These are phyloP conservation scores for Apiospora phragmitis DNA, from an alignment of 2,329 filamentous ascomycete species.

Conservation along the genomic window DNA sequence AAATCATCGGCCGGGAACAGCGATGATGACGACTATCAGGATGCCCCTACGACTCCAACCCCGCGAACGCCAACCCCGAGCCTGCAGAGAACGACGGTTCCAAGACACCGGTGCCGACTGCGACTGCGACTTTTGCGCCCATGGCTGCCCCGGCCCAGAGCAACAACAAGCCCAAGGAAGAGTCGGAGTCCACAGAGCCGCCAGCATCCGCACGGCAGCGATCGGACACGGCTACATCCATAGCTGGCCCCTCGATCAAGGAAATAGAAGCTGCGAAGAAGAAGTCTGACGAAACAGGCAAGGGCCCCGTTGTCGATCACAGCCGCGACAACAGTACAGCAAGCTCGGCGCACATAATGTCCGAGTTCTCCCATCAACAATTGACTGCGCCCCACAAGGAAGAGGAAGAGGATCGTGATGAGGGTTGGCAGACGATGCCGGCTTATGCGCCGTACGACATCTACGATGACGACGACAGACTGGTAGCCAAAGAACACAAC, in stretches of 20 bases:
- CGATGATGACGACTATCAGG: conserved; percentile 41
- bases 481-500: conserved; percentile 78
- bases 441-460: conserved; percentile 90
- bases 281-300: conserved; percentile 21
- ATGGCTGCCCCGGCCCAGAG: conserved; percentile 12
- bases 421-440: conserved; percentile 90
- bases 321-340: conserved; percentile 41
- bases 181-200: neutral
- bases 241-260: conserved; percentile 31
- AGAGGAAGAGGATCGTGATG: conserved; percentile 61
- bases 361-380: conserved; percentile 91
- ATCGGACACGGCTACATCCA: conserved; percentile 19
- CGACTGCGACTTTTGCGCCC: conserved; percentile 16
- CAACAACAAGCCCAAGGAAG: neutral
- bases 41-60: conserved; percentile 34
- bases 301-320: conserved; percentile 27
- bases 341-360: conserved; percentile 45
- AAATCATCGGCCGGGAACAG: conserved; percentile 32
- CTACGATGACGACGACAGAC: conserved; percentile 88
- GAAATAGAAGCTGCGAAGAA: conserved; percentile 30
- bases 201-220: conserved; percentile 20
- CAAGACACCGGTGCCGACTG: conserved; percentile 25
- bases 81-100: conserved; percentile 21
- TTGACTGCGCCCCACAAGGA: conserved; percentile 59
- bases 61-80: conserved; percentile 22